Evolutionary conservation across 1,139 yeast species (phyloP).

Genomic region (Magnusiomyces magnusii): DNA sequence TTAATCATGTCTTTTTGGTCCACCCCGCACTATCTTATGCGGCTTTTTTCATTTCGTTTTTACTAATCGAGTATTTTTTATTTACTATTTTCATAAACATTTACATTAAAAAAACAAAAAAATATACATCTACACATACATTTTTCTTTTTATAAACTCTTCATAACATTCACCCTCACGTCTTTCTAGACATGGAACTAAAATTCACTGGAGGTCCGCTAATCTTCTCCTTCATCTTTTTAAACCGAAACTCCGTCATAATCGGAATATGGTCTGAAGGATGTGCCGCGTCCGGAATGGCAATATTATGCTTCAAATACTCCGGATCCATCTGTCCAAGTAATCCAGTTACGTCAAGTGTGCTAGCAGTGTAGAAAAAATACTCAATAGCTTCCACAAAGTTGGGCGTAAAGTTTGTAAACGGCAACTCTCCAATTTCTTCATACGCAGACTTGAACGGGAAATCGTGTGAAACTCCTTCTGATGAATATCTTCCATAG

Average conservation of each 20-base stretch:
- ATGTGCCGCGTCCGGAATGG: slow-evolving; percentile 88
- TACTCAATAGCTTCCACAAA: slow-evolving; percentile 93
- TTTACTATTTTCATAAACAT: not conserved
- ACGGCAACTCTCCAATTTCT: slow-evolving; percentile 80
- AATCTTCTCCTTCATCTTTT: slow-evolving; percentile 38
- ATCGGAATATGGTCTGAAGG: slow-evolving; percentile 94
- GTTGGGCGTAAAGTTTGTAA: slow-evolving; percentile 88
- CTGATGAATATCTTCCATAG: slow-evolving; percentile 86
- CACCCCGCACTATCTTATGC: too few species aligned
- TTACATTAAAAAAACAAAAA: not conserved
- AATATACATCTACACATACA: not conserved
- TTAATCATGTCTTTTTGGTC: too few species aligned
- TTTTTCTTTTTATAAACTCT: not conserved
- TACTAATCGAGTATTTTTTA: too few species aligned
- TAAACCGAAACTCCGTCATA: slow-evolving; percentile 66
- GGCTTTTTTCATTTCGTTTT: too few species aligned
- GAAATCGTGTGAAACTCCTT: slow-evolving; percentile 77
- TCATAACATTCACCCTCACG: not conserved
- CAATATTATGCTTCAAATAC: slow-evolving; percentile 70
- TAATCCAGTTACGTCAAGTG: slow-evolving; percentile 74
- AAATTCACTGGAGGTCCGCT: slow-evolving; percentile 27
- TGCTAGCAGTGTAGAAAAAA: slow-evolving; percentile 83
- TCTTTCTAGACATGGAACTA: slow-evolving; percentile 15
- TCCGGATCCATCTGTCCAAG: slow-evolving; percentile 77
- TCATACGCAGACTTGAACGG: slow-evolving; percentile 81